Percentiles rank a stretch among this genome's conserved stretches.
Evolutionary conservation across 805 yeast species (phyloP).

Genomic region (Novakomyces olei): DNA sequence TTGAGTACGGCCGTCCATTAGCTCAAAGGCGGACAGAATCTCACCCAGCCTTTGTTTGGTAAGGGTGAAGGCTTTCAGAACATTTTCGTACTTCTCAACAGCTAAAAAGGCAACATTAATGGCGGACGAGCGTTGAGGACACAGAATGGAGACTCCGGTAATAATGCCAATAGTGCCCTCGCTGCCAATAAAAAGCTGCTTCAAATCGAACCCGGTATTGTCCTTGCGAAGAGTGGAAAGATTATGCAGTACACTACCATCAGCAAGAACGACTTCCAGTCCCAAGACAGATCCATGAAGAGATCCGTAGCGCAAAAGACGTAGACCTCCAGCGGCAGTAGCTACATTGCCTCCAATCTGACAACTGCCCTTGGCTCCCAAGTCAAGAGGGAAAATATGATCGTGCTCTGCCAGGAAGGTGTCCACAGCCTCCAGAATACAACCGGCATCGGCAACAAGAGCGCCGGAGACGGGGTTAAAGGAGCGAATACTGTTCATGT

Average conservation of each 20-base stretch:
- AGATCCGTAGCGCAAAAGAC: slow-evolving; percentile 73
- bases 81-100: slow-evolving; percentile 58
- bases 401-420: slow-evolving; percentile 55
- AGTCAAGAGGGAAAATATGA: slow-evolving; percentile 74
- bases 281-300: slow-evolving; percentile 84
- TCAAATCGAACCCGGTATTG: slow-evolving; percentile 84
- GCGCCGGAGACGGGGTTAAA: slow-evolving; percentile 72
- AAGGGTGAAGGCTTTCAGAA: slow-evolving; percentile 53
- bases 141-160: slow-evolving; percentile 72
- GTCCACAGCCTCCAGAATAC: slow-evolving; percentile 71
- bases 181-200: slow-evolving; percentile 79
- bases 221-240: slow-evolving; percentile 78
- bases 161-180: slow-evolving; percentile 84
- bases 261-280: slow-evolving; percentile 75
- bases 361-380: slow-evolving; percentile 94
- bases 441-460: slow-evolving; percentile 74
- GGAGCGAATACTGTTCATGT: slow-evolving; percentile 54
- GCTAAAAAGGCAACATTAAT: slow-evolving; percentile 79
- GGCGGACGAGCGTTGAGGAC: slow-evolving; percentile 73
- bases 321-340: slow-evolving; percentile 87
- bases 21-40: slow-evolving; percentile 77
- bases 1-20: slow-evolving; percentile 64
- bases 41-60: slow-evolving; percentile 67
- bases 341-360: slow-evolving; percentile 90
- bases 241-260: slow-evolving; percentile 61